Base-by-base conservation (phyloP, 2,329 filamentous ascomycete species). In the Exophiala sp. region DNA sequence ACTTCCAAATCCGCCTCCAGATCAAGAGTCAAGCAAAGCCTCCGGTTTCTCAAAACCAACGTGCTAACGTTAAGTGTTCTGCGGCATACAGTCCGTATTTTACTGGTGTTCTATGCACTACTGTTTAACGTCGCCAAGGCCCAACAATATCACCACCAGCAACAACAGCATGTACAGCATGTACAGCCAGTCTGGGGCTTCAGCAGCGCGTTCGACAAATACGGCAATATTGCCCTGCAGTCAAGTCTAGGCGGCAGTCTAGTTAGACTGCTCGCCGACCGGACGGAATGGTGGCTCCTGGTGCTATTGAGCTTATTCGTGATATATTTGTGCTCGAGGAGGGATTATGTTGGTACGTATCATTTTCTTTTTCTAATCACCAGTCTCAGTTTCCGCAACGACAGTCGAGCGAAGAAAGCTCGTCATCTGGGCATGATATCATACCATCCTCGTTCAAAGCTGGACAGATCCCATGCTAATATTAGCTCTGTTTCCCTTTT, bases 271-370 rank as follows among this genome's bases (percentile, higher is more conserved):
- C n/a, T 69, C 29, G 63, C 70, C 7, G 67, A 72, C 32, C 50
- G 57, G 4, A 62, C 70, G 30, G 64, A 68, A 44, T 75, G 73
- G 65, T 64, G 64, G 52, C 67, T 69, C 43, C 61, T 78, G 16
- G 62, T 63, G 3, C 62, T 67, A 1, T 59, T 65, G 3, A 71
- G 70, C 23, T 45, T 66, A 2, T 23, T 70, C 16, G 59, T 72
- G 6, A 53, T 74, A 0, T 77, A 70, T 52, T 58, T 68, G 10
- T 72, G 75, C 13, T 64, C 75, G 35, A 66, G 69, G 48, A 69
- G 72, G 55, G 71, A 72, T 7, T 76, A 79, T 63, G 77, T 70
- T 30, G 76, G 76, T 79, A 64, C 18, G 63, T 62, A 42, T 27
- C 13, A 23, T 34, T 6, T 46, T 18, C 14, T 19, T 11, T 11